phyloP scores from a whole-genome alignment of 2,329 filamentous ascomycete species.

The Pezicula rhizophila region DNA sequence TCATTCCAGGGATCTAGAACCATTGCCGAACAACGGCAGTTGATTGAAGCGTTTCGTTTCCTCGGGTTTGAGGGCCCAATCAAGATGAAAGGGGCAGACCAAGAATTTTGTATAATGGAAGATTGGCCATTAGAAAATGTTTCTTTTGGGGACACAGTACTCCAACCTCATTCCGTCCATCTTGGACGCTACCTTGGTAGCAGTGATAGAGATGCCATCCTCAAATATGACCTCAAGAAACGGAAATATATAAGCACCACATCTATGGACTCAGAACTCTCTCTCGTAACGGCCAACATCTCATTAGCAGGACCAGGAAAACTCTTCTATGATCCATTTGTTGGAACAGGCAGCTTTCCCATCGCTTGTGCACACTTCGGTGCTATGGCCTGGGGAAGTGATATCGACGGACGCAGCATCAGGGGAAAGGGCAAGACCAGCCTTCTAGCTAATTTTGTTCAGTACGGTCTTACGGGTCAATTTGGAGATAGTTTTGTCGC shows the following conservation, averaged over 20 bases:
- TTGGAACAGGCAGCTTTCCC: slow-evolving; percentile 89
- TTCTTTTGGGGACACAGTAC: slow-evolving; percentile 32
- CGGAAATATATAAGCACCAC: slow-evolving; percentile 90
- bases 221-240: slow-evolving; percentile 86
- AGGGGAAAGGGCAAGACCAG: slow-evolving; percentile 56
- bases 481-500: slow-evolving; percentile 78
- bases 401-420: slow-evolving; percentile 89
- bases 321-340: slow-evolving; percentile 90
- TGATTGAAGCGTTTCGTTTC: slow-evolving; percentile 80
- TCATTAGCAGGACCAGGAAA: slow-evolving; percentile 76
- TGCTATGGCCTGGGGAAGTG: slow-evolving; percentile 74
- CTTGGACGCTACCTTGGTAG: slow-evolving; percentile 66
- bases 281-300: slow-evolving; percentile 86
- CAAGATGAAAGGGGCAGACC: slow-evolving; percentile 64
- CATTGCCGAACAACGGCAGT: slow-evolving; percentile 54
- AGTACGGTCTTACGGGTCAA: slow-evolving; percentile 63
- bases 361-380: slow-evolving; percentile 89
- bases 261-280: slow-evolving; percentile 93
- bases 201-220: slow-evolving; percentile 61
- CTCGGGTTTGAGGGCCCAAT: slow-evolving; percentile 75
- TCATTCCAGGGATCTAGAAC: slow-evolving; percentile 71
- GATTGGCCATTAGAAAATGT: slow-evolving; percentile 59
- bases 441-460: slow-evolving; percentile 66
- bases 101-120: slow-evolving; percentile 77
- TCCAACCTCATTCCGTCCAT: slow-evolving; percentile 56